Conservation (phyloP, 73 alveolate species). For the Tetrahymena elliotti region DNA sequence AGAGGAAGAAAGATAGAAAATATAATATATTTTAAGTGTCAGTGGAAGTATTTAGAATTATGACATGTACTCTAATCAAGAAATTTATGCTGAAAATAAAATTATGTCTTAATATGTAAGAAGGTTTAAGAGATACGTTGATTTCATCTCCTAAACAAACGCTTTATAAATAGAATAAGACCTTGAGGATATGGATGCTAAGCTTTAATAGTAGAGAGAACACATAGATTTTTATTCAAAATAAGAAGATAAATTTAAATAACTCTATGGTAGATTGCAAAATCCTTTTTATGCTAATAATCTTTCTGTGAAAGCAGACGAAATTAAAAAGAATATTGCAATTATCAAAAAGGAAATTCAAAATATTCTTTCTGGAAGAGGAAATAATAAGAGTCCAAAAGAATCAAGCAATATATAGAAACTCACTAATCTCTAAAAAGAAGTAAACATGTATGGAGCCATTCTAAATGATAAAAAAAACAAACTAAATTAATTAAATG, state of each 20-base stretch:
- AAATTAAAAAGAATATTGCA: neutral
- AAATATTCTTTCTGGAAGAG: conserved; percentile 1
- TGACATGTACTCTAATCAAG: neutral
- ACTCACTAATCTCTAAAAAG: neutral
- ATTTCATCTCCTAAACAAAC: neutral
- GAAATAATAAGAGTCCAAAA: neutral
- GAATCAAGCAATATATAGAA: neutral
- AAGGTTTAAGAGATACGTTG: neutral
- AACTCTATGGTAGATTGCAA: neutral
- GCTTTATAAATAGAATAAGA: neutral
- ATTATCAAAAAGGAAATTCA: neutral
- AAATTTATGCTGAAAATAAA: neutral
- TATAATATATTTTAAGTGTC: neutral
- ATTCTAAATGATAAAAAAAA: neutral
- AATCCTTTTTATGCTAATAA: neutral
- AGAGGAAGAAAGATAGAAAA: neutral
- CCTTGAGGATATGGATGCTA: neutral
- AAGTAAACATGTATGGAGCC: neutral
- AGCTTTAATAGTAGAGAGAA: neutral
- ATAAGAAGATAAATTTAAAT: neutral
- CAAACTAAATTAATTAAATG: neutral
- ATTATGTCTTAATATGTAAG: neutral
- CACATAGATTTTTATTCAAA: neutral
- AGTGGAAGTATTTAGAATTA: neutral
- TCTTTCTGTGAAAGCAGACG: neutral